These are phyloP conservation scores for Glarea lozoyensis DNA, from an alignment of 495 filamentous ascomycete genomes.

Conservation along the genomic window DNA sequence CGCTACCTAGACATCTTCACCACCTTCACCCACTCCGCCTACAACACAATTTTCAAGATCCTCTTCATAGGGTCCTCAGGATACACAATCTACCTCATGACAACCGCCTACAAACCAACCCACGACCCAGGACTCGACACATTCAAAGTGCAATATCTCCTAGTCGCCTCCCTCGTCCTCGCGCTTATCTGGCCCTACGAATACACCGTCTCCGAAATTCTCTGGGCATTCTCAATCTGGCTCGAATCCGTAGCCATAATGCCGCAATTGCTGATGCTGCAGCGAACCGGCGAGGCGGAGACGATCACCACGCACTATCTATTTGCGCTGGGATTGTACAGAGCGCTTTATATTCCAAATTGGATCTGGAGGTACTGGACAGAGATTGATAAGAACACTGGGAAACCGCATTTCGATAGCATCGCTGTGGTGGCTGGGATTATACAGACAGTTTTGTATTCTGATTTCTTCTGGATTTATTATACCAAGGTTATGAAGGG, in stretches of 20 bases:
- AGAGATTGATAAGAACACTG: no score
- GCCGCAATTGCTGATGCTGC: slow-evolving; percentile 94
- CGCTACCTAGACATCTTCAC: slow-evolving; percentile 85
- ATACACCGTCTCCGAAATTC: slow-evolving; percentile 66
- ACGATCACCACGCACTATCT: slow-evolving; percentile 97
- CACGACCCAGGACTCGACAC: slow-evolving; percentile 94
- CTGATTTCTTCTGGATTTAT: slow-evolving; percentile 99
- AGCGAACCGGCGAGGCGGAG: slow-evolving; percentile 94
- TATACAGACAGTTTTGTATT: slow-evolving; percentile 90
- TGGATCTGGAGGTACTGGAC: slow-evolving; percentile 86
- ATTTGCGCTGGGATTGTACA: slow-evolving; percentile 86
- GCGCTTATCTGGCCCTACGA: slow-evolving; percentile 76
- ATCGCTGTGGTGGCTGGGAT: slow-evolving; percentile 82
- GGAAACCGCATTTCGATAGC: slow-evolving; percentile 58
- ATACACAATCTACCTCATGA: slow-evolving; percentile 96
- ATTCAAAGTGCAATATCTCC: slow-evolving; percentile 88
- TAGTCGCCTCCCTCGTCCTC: slow-evolving; percentile 68
- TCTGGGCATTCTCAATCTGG: slow-evolving; percentile 98
- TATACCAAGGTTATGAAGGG: slow-evolving; percentile 90
- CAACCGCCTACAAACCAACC: slow-evolving; percentile 89
- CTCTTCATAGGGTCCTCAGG: slow-evolving; percentile 82
- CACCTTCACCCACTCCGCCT: slow-evolving; percentile 69
- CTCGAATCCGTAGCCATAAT: slow-evolving; percentile 93
- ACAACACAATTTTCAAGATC: slow-evolving; percentile 92
- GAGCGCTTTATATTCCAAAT: slow-evolving; percentile 95